Conservation (phyloP, 768 basidiomycete genomes). For the Candolleomyces aberdarensis region DNA sequence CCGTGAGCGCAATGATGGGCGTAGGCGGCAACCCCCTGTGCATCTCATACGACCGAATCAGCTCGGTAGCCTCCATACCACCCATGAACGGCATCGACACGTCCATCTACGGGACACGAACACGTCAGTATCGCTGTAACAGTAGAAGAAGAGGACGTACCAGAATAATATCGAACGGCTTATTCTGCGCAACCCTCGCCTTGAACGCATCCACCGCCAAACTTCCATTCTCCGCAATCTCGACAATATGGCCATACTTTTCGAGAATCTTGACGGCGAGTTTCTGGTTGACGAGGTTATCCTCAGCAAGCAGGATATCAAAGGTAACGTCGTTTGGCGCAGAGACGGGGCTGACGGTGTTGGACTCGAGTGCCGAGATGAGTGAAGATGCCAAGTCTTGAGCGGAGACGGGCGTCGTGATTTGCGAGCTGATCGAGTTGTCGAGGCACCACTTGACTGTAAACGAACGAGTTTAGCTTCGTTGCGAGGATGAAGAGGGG, state of each 20-base stretch:
- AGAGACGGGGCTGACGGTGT: conserved; percentile 85
- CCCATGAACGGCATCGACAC: conserved; percentile 99
- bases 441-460: conserved; percentile 95
- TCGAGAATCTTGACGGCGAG: conserved; percentile 95
- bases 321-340: conserved; percentile 84
- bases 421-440: conserved; percentile 93
- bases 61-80: conserved; percentile 94
- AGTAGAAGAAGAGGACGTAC: conserved; percentile 42
- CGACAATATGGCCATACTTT: conserved; percentile 91
- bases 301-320: conserved; percentile 94
- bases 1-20: conserved; percentile 95
- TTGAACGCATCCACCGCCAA: conserved; percentile 93
- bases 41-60: conserved; percentile 83
- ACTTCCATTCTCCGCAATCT: conserved; percentile 97
- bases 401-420: conserved; percentile 84
- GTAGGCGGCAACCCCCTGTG: conserved; percentile 66
- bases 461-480: background rate
- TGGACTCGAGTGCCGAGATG: conserved; percentile 91
- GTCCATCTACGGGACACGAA: conserved; percentile 68
- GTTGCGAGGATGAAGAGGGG: conserved; percentile 5
- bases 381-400: conserved; percentile 91
- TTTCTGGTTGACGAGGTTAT: conserved; percentile 95
- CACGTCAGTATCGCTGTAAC: background rate
- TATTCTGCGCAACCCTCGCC: conserved; percentile 61
- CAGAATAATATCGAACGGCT: conserved; percentile 89